Evolutionary conservation across 1,139 yeast genomes (phyloP).

Genomic region (Pichia norvegensis): DNA sequence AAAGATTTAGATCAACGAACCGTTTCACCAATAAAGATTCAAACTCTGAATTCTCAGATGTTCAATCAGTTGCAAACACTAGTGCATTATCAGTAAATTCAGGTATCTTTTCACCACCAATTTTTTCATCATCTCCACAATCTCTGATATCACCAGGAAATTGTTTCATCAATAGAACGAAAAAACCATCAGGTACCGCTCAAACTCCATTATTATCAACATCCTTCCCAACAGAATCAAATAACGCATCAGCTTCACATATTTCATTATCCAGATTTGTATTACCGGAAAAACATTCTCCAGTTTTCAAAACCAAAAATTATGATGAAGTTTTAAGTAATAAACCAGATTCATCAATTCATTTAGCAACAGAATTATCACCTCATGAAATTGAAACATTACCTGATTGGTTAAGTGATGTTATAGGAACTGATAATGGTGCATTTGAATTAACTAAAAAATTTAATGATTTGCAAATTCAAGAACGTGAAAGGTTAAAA

Average conservation of each 20-base stretch:
- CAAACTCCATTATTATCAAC: neutral
- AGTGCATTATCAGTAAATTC: conserved; percentile 8
- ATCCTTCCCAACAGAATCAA: neutral
- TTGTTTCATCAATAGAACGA: neutral
- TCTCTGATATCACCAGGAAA: conserved; percentile 6
- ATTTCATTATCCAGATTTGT: conserved; percentile 26
- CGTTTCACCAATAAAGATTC: conserved; percentile 14
- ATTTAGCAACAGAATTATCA: conserved; percentile 21
- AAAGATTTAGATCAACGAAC: conserved; percentile 7
- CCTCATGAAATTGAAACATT: conserved; percentile 22
- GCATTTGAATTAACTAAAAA: conserved; percentile 26
- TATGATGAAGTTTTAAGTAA: conserved; percentile 32
- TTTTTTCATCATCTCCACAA: conserved; percentile 5
- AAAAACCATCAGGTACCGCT: neutral
- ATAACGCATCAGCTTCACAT: conserved; percentile 6
- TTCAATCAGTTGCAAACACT: conserved; percentile 6
- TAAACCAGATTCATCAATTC: conserved; percentile 24
- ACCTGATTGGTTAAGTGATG: conserved; percentile 32
- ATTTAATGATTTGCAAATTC: conserved; percentile 30
- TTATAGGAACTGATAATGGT: conserved; percentile 28
- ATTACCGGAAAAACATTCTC: conserved; percentile 26
- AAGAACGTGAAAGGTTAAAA: conserved; percentile 31
- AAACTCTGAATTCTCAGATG: neutral
- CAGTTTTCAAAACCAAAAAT: conserved; percentile 34
- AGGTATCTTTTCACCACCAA: conserved; percentile 6